A percentile compares a stretch with the other conserved stretches of the same genome.
Evolutionary conservation across 139 green algal genomes (phyloP).

Genomic region (Edaphochlamys debaryana): DNA sequence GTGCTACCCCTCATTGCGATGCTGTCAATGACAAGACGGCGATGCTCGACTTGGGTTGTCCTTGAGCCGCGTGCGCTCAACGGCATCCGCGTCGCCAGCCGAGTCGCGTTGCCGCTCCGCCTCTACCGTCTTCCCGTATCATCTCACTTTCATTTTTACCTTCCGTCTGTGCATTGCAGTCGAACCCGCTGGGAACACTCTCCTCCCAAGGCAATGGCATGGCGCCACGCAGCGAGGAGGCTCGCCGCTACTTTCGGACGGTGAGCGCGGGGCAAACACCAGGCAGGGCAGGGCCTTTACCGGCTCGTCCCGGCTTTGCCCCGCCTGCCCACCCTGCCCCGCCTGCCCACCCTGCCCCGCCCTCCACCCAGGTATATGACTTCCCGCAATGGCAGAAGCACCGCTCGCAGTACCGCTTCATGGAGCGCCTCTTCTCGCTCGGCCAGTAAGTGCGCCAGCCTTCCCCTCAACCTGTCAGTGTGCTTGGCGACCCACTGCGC

Average conservation of each 20-base stretch:
- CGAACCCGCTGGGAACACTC: conserved; percentile 31
- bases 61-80: background rate
- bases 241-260: conserved; percentile 43
- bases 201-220: conserved; percentile 5
- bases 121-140: background rate
- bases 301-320: background rate
- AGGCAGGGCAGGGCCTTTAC: too few relatives aligned
- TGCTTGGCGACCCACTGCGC: too few relatives aligned
- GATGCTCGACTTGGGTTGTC: too few relatives aligned
- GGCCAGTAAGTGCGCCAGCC: background rate
- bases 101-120: background rate
- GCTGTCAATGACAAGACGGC: too few relatives aligned
- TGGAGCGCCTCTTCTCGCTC: conserved; percentile 15
- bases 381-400: conserved; percentile 53
- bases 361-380: conserved; percentile 37
- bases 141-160: background rate
- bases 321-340: background rate
- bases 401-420: conserved; percentile 23
- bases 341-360: background rate
- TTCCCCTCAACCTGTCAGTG: background rate
- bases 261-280: conserved; percentile 3
- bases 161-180: background rate
- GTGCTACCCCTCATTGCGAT: too few relatives aligned
- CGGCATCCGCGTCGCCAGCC: background rate
- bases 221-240: conserved; percentile 10